phyloP scores from a whole-genome alignment of 495 filamentous ascomycete genomes.

The Lindgomyces ingoldianus region DNA sequence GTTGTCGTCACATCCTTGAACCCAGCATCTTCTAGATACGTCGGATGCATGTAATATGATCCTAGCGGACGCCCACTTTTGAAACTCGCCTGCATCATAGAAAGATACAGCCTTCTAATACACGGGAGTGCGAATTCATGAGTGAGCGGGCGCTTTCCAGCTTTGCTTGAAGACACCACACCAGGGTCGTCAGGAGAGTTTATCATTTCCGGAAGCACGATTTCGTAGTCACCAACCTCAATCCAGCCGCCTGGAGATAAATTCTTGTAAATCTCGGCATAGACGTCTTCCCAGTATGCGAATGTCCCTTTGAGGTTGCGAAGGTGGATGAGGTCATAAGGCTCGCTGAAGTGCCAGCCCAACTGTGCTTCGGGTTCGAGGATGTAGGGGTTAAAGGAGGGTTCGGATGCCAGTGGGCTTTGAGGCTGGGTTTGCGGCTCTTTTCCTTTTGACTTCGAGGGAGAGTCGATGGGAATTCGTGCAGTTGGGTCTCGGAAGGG shows the following conservation, averaged over 20 bases:
- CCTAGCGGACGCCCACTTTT: slow-evolving; percentile 53
- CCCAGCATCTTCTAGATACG: slow-evolving; percentile 56
- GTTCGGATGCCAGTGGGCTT: slow-evolving; percentile 3
- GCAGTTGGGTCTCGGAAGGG: slow-evolving; percentile 9
- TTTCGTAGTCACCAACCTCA: slow-evolving; percentile 52
- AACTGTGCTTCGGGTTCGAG: slow-evolving; percentile 26
- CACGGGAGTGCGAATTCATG: too few species aligned
- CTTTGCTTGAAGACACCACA: background rate
- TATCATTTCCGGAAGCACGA: slow-evolving; percentile 10
- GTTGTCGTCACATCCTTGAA: slow-evolving; percentile 61
- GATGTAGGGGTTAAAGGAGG: slow-evolving; percentile 23
- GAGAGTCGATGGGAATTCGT: slow-evolving; percentile 3
- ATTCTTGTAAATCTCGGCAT: slow-evolving; percentile 35
- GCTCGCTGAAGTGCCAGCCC: slow-evolving; percentile 38
- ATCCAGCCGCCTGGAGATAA: slow-evolving; percentile 52
- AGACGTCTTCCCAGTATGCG: slow-evolving; percentile 36
- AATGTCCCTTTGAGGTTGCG: slow-evolving; percentile 39
- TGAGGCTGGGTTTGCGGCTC: background rate
- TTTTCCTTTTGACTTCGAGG: slow-evolving; percentile 7
- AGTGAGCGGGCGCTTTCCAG: too few species aligned
- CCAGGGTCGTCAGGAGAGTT: background rate
- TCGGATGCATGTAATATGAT: slow-evolving; percentile 56
- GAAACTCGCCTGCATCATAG: slow-evolving; percentile 44
- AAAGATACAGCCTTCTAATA: slow-evolving; percentile 16
- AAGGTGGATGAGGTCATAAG: slow-evolving; percentile 42